A percentile compares a stretch with the other conserved stretches of the same genome.
These are phyloP conservation scores for Isoetes taiwanensis DNA, from an alignment of 75 land plant species.

Conservation along the genomic window DNA sequence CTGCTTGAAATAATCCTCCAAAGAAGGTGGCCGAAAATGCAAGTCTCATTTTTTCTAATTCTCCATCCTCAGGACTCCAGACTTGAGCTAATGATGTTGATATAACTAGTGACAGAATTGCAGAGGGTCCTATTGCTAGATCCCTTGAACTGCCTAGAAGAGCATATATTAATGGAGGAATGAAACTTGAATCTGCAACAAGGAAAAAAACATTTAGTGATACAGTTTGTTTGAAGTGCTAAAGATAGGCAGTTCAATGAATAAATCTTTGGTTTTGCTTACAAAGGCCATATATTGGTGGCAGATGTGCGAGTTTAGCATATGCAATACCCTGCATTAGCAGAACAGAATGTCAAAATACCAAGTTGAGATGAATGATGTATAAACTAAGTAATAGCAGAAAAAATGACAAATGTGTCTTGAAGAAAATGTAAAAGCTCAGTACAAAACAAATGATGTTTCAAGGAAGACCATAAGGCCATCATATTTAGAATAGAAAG, in stretches of 20 bases:
- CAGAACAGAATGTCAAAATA: neutral
- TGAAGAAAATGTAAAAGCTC: neutral
- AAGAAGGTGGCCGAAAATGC: conserved; percentile 1
- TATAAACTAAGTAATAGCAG: neutral
- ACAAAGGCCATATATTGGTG: conserved; percentile 38
- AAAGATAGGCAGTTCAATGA: neutral
- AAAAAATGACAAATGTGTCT: neutral
- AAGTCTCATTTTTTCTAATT: neutral
- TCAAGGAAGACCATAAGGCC: too few species aligned
- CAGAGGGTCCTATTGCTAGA: conserved; percentile 4
- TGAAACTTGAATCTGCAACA: neutral
- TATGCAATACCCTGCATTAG: conserved; percentile 34
- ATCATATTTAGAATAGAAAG: too few species aligned
- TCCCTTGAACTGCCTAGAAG: neutral
- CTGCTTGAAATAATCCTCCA: neutral
- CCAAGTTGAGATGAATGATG: neutral
- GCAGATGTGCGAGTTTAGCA: conserved; percentile 35
- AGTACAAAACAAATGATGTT: too few species aligned
- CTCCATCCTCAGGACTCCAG: neutral
- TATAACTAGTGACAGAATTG: conserved; percentile 3
- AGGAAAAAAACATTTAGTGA: neutral
- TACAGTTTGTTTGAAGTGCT: too few species aligned
- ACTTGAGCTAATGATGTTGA: neutral
- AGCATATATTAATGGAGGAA: neutral
- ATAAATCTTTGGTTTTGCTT: conserved; percentile 10